A percentile compares a stretch with the other conserved stretches of the same genome.
These are phyloP conservation scores for Lonicera japonica DNA, from an alignment of 129 eudicot genomes.

Conservation along the genomic window DNA sequence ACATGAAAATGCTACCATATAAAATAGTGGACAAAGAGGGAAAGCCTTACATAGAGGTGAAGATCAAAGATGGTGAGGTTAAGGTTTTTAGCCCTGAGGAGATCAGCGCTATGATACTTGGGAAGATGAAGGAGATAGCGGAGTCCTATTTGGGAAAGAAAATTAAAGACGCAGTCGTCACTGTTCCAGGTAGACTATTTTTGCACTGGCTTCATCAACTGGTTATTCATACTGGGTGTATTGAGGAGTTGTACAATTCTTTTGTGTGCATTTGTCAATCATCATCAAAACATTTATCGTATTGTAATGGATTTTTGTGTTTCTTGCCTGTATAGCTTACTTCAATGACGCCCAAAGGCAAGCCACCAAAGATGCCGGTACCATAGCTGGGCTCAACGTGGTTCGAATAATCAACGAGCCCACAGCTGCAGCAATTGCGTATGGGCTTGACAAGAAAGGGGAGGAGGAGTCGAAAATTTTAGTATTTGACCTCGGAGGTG, in stretches of 20 bases:
- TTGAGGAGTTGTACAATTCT: too few species aligned
- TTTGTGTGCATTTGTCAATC: background rate
- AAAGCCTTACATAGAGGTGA: conserved; percentile 51
- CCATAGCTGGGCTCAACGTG: conserved; percentile 52
- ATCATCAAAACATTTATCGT: too few species aligned
- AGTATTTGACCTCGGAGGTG: conserved; percentile 61
- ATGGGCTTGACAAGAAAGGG: conserved; percentile 49
- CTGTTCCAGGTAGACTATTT: conserved; percentile 46
- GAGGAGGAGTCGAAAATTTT: conserved; percentile 47
- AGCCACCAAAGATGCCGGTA: conserved; percentile 64
- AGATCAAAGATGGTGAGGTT: conserved; percentile 45
- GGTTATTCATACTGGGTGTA: too few species aligned
- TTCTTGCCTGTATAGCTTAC: conserved; percentile 28
- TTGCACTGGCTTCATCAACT: too few species aligned
- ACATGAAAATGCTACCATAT: conserved; percentile 44
- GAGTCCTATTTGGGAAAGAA: conserved; percentile 56
- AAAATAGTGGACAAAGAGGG: conserved; percentile 48
- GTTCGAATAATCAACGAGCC: conserved; percentile 53
- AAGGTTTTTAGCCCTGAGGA: conserved; percentile 66
- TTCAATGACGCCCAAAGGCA: conserved; percentile 66
- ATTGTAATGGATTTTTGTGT: background rate
- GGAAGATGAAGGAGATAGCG: conserved; percentile 61
- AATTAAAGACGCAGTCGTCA: conserved; percentile 54
- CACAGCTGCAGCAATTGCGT: conserved; percentile 59
- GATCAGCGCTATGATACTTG: conserved; percentile 50